These are phyloP conservation scores for Eucalyptus coolabah DNA, from an alignment of 345 rosid genomes.

Conservation along the genomic window DNA sequence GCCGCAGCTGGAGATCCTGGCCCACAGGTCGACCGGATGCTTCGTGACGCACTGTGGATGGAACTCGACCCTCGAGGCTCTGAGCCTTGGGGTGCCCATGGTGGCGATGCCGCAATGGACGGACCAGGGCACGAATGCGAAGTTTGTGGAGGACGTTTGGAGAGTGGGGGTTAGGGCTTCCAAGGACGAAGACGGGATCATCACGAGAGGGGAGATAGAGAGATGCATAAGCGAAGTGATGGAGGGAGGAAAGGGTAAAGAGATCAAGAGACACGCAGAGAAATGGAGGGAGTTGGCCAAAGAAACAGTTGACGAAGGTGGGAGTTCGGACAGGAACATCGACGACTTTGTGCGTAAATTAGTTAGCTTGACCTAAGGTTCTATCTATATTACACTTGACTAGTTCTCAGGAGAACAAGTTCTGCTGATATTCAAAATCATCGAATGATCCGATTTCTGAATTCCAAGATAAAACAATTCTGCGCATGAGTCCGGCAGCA, in stretches of 20 bases:
- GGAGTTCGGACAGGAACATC: constrained; percentile 16
- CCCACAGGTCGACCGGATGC: constrained; percentile 12
- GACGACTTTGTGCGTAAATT: neutral
- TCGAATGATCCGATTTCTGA: neutral
- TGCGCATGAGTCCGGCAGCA: neutral
- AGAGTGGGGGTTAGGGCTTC: constrained; percentile 1
- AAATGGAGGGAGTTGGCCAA: constrained; percentile 21
- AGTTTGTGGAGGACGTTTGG: constrained; percentile 19
- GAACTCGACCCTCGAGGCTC: constrained; percentile 15
- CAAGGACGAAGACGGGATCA: neutral
- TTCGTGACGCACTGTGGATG: constrained; percentile 23
- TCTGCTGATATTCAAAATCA: neutral
- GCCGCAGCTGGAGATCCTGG: constrained; percentile 13
- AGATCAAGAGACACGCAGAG: constrained; percentile 5
- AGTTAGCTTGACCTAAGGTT: neutral
- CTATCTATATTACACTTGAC: neutral
- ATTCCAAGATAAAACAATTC: neutral
- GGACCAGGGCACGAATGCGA: constrained; percentile 15
- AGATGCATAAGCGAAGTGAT: constrained; percentile 5
- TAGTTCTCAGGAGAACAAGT: neutral
- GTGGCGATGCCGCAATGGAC: constrained; percentile 27
- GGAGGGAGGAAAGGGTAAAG: constrained; percentile 14
- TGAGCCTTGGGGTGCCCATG: constrained; percentile 25
- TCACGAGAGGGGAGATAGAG: neutral
- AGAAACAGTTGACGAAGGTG: constrained; percentile 10